Base-by-base conservation (phyloP, 495 filamentous ascomycete species). In the Chaetomidium leptoderma region DNA sequence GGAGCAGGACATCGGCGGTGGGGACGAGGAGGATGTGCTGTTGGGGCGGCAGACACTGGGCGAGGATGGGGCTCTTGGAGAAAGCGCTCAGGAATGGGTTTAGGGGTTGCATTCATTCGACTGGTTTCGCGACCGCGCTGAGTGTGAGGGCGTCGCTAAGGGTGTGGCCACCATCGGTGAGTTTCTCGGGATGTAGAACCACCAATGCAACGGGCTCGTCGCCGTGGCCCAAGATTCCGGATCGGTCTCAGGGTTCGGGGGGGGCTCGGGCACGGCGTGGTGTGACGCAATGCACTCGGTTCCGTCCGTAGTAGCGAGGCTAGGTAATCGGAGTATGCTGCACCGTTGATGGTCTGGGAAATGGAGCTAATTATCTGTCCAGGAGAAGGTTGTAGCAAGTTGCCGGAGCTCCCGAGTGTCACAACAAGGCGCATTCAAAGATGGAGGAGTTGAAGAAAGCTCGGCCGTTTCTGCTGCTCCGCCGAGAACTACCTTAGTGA, bases 11-110 rank as follows among this genome's bases (percentile, higher is more conserved):
- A 72, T 97, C 92, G 63, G 91, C 96, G 24, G 88, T 89, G 26
- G 95, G 95, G 23, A 97, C 91, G 30, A 99, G 88, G 26, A 99
- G 84, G 60, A 97, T 88, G 80, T 98, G 89, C 70, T 92, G 88
- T 72, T 93, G 87, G 56, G 91, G 82, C 46, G 92, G 93, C 66
- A 86, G 82, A 80, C 95, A 97, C 84, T 97, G 95, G 70, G 88
- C 77, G 55, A 90, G 91, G 65, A 96, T 82, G 70, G 89, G 83
- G 81, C 90, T 97, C 78, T 90, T 89, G 82, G 96, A 96, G 87
- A 97, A 97, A 78, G 95, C 89, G 79, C 89, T 86, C 69, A 99
- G 83, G 74, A 96, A 96, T 70, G 95, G 93, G 75, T 97, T 99
- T 86, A 97, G 84, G 77, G 93, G 90, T 86, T 92, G 92, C 92